Percentiles rank a stretch among this genome's conserved stretches.
Conservation (phyloP, 345 rosid species). For the Nephelium lappaceum region DNA sequence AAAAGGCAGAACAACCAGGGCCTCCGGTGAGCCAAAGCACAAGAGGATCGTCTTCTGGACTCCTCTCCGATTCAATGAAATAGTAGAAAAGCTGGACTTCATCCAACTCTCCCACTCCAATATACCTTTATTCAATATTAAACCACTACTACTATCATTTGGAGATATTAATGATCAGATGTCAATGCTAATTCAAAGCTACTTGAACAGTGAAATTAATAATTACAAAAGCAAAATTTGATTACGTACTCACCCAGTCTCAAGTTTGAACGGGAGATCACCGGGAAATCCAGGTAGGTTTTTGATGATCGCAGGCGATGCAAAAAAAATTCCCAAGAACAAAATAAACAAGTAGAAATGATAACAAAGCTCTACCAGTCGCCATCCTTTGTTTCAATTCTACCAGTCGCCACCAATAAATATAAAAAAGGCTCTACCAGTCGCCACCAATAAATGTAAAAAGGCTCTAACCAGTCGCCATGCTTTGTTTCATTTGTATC, state of each 20-base stretch:
- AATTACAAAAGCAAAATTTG: neutral
- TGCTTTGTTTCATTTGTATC: too few relatives aligned
- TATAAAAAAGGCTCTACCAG: too few relatives aligned
- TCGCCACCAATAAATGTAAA: too few relatives aligned
- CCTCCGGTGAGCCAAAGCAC: conserved; percentile 48
- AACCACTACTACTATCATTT: neutral
- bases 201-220: neutral
- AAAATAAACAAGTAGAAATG: neutral
- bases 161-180: too few relatives aligned
- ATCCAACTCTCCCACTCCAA: conserved; percentile 7
- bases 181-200: neutral
- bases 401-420: too few relatives aligned
- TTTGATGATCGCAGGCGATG: neutral
- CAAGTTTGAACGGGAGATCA: conserved; percentile 12
- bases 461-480: too few relatives aligned
- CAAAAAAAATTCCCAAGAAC: neutral
- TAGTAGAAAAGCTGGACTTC: conserved; percentile 39
- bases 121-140: neutral
- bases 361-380: neutral
- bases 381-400: neutral
- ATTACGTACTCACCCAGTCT: conserved; percentile 4
- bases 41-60: conserved; percentile 31
- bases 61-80: conserved; percentile 38
- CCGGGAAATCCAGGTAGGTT: conserved; percentile 9
- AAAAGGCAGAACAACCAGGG: conserved; percentile 46